A percentile compares a stretch with the other conserved stretches of the same genome.
phyloP scores from a whole-genome alignment of 495 filamentous ascomycete species.

The Pseudevernia furfuracea region DNA sequence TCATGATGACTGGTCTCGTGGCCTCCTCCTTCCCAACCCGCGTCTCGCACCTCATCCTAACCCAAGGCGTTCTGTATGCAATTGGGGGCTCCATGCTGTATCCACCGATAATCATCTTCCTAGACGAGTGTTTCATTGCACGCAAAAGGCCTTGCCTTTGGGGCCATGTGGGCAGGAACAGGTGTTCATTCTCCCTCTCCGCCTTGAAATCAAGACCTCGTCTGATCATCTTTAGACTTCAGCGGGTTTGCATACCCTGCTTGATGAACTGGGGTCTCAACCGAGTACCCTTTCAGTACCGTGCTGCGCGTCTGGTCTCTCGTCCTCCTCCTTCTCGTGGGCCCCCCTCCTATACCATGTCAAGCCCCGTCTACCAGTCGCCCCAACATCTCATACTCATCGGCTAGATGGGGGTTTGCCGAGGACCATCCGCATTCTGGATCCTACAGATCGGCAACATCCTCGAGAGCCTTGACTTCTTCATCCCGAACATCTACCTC shows the following conservation, averaged over 20 bases:
- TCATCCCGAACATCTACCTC: conserved; percentile 59
- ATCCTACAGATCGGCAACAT: conserved; percentile 50
- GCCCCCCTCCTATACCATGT: conserved; percentile 49
- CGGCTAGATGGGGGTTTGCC: conserved; percentile 46
- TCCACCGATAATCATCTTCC: conserved; percentile 44
- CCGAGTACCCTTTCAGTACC: conserved; percentile 45
- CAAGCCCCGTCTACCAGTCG: conserved; percentile 48
- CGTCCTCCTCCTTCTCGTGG: conserved; percentile 40
- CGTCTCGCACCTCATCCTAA: conserved; percentile 47
- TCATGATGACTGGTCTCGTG: conserved; percentile 35
- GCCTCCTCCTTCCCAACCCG: conserved; percentile 45
- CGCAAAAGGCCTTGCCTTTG: conserved; percentile 48
- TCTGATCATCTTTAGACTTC: conserved; percentile 31
- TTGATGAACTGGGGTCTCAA: conserved; percentile 45
- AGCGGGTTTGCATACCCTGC: conserved; percentile 45
- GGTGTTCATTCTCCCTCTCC: not conserved
- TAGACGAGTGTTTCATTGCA: conserved; percentile 52
- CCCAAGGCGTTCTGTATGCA: conserved; percentile 49
- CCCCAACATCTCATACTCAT: conserved; percentile 27
- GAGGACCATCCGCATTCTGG: conserved; percentile 42
- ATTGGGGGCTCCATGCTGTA: conserved; percentile 46
- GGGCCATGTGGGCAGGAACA: conserved; percentile 42
- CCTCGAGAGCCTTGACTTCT: conserved; percentile 57
- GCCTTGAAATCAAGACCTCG: not conserved
- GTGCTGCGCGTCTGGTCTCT: conserved; percentile 50